Base-by-base conservation (phyloP, 23 red algal genomes). In the Cyanidiococcus yangmingshanensis region DNA sequence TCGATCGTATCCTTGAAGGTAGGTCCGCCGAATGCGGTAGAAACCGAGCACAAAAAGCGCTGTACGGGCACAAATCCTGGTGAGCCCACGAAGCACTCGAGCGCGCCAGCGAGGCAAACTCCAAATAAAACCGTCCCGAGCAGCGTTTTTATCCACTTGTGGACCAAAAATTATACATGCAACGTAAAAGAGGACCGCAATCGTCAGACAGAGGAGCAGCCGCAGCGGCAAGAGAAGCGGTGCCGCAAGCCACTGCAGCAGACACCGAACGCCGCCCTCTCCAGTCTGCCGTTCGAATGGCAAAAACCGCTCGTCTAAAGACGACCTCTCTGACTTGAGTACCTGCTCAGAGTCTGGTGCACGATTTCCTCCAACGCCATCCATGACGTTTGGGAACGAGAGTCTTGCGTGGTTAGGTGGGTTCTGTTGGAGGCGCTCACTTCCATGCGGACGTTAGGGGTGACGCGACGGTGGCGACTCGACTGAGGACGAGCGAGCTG, bases 11-110 rank as follows among this genome's bases (percentile, higher is more conserved):
- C 79, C 87, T 25, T 82, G 77, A 50, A 74, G 45, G 78, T 84
- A 76, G 38, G 30, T 17, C 17, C 77, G 77, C 17, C 80, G 41
- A n/a, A 96, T 77, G 37, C 41, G 80, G 79, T 80, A 88, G 77
- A 96, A 96, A 26, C 92, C 92, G 58, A 96, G 27, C 1, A 79
- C 40, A 45, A 87, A 74, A 1, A 96, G 74, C n/a, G 87, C 74
- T 2, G 71, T 38, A 32, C 92, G 57, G 2, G 83, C 83, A 31
- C 80, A 39, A 39, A 77, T 45, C 50, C 75, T 75, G 29, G 77
- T 77, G 0, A 76, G 80, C 36, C 37, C 58, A 15, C 37, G 58
- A n/a, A 87, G 74, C 39, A 87, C 51, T 1, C 37, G 38, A 18
- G 77, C 71, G 68, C 87, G 63, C 80, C 84, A 86, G 18, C 67